phyloP scores from a whole-genome alignment of 2,329 filamentous ascomycete species.

The Fusarium bulbicola region DNA sequence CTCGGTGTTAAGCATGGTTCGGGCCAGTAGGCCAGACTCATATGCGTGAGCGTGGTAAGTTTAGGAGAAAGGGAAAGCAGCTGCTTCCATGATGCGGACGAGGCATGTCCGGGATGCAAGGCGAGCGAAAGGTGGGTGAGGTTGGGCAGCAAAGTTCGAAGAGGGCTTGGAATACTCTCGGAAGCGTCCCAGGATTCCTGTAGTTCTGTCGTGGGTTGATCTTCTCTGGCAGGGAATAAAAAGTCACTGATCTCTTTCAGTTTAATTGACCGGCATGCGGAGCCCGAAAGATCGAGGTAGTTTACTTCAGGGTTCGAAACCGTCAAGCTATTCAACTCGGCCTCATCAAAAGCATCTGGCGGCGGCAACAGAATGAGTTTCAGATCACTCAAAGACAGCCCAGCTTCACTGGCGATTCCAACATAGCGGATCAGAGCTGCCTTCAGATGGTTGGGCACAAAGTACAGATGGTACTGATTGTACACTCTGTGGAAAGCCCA shows the following conservation, averaged over 20 bases:
- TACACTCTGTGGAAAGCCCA: slow-evolving; percentile 66
- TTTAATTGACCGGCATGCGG: slow-evolving; percentile 59
- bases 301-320: slow-evolving; percentile 51
- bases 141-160: slow-evolving; percentile 59
- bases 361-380: slow-evolving; percentile 55
- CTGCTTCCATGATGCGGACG: slow-evolving; percentile 65
- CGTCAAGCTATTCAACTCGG: slow-evolving; percentile 40
- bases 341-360: slow-evolving; percentile 38
- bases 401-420: slow-evolving; percentile 54
- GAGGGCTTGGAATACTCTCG: slow-evolving; percentile 45
- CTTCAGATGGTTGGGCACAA: slow-evolving; percentile 63
- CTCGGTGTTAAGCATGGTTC: slow-evolving; percentile 66
- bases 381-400: slow-evolving; percentile 61
- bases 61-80: slow-evolving; percentile 63
- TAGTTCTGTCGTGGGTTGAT: slow-evolving; percentile 39
- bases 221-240: slow-evolving; percentile 53
- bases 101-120: slow-evolving; percentile 48
- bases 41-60: slow-evolving; percentile 64
- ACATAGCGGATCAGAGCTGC: slow-evolving; percentile 62
- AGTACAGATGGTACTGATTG: slow-evolving; percentile 65
- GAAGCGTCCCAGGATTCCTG: slow-evolving; percentile 65
- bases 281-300: slow-evolving; percentile 63
- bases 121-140: slow-evolving; percentile 70
- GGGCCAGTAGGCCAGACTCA: slow-evolving; percentile 71
- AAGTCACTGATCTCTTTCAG: slow-evolving; percentile 63